These are phyloP conservation scores for Penicillium tannophilum DNA, from an alignment of 495 filamentous ascomycete genomes.

Conservation along the genomic window DNA sequence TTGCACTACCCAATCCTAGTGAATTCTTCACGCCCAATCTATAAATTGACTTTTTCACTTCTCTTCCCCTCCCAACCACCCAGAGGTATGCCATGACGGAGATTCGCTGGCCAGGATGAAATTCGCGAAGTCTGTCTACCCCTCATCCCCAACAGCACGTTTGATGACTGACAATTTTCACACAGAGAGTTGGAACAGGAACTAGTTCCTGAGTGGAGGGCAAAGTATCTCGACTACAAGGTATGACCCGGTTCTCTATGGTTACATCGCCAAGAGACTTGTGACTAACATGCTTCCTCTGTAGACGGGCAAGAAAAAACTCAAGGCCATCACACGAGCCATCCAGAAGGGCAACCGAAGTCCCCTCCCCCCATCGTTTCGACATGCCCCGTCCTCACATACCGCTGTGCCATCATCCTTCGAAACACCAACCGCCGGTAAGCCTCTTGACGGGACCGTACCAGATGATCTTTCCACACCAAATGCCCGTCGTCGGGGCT, in stretches of 20 bases:
- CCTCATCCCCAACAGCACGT: constrained; percentile 12
- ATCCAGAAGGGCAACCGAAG: constrained; percentile 61
- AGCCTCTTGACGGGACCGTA: constrained; percentile 25
- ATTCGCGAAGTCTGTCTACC: constrained; percentile 59
- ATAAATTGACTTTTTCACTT: constrained; percentile 5
- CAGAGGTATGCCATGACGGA: constrained; percentile 26
- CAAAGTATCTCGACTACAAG: constrained; percentile 93
- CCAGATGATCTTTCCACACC: constrained; percentile 15
- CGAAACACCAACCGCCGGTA: constrained; percentile 23
- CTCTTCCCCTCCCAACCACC: constrained; percentile 2
- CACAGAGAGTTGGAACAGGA: constrained; percentile 79
- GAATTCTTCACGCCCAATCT: background rate
- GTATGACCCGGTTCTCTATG: constrained; percentile 29
- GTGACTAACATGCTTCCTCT: background rate
- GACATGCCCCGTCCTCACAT: constrained; percentile 28
- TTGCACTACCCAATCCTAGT: background rate
- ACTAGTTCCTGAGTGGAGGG: constrained; percentile 88
- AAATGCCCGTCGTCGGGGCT: constrained; percentile 1
- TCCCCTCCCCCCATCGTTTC: constrained; percentile 49
- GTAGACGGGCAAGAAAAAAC: constrained; percentile 80
- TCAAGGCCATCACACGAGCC: constrained; percentile 78
- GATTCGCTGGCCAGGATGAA: constrained; percentile 50
- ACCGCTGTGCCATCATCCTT: constrained; percentile 16
- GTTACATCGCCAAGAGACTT: background rate
- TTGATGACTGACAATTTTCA: constrained; percentile 26